Evolutionary conservation across 768 basidiomycete genomes (phyloP).

Genomic region (Auriculariales sp.): DNA sequence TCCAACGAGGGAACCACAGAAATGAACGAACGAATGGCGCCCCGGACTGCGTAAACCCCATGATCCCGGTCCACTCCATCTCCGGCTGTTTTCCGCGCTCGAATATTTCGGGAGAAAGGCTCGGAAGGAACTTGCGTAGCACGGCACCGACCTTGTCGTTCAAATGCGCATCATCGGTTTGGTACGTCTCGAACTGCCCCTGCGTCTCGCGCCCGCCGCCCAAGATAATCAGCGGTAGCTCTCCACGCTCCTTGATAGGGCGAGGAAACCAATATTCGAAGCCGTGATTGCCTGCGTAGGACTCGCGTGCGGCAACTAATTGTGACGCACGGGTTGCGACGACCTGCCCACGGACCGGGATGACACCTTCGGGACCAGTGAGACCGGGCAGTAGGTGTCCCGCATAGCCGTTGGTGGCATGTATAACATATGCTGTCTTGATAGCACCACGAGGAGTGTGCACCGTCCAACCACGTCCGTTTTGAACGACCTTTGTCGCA

Average conservation of each 20-base stretch:
- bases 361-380: conserved; percentile 35
- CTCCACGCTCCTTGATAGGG: conserved; percentile 21
- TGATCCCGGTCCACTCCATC: conserved; percentile 83
- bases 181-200: conserved; percentile 33
- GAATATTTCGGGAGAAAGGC: conserved; percentile 39
- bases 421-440: conserved; percentile 49
- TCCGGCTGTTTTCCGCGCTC: conserved; percentile 37
- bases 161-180: conserved; percentile 42
- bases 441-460: conserved; percentile 54
- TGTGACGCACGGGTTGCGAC: conserved; percentile 32
- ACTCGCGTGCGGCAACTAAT: conserved; percentile 30
- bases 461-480: conserved; percentile 34
- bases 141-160: conserved; percentile 31
- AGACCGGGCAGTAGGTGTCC: conserved; percentile 64
- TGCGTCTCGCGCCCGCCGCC: conserved; percentile 48
- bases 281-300: conserved; percentile 24
- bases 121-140: conserved; percentile 46
- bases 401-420: conserved; percentile 79
- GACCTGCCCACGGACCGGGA: conserved; percentile 64
- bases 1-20: not conserved
- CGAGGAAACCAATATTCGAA: conserved; percentile 80
- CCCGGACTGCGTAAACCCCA: conserved; percentile 48
- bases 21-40: conserved; percentile 49
- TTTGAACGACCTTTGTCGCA: conserved; percentile 30
- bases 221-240: conserved; percentile 46